A percentile compares a stretch with the other conserved stretches of the same genome.
Evolutionary conservation across 225 moss, liverwort and hornwort genomes (phyloP).

Genomic region (Straminergon stramineum): DNA sequence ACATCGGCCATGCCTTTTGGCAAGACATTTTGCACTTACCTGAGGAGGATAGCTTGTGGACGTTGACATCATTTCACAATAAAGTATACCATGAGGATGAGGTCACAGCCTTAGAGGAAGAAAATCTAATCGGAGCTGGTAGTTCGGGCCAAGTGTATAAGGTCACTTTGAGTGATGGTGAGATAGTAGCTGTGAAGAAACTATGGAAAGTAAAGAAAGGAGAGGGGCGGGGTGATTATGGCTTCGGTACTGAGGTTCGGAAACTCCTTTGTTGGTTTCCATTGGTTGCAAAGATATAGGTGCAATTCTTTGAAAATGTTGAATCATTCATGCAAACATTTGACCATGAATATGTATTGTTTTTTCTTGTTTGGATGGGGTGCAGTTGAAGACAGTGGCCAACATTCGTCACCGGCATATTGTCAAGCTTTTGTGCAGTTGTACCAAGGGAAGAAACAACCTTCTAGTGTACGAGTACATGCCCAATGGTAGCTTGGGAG

Average conservation of each 20-base stretch:
- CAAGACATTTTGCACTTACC: rapidly evolving
- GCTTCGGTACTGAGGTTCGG: background rate
- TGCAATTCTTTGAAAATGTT: background rate
- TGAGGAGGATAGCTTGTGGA: background rate
- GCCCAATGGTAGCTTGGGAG: background rate
- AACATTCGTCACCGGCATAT: background rate
- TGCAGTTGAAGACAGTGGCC: background rate
- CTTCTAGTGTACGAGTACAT: background rate
- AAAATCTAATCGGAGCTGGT: background rate
- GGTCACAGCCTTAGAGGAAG: background rate
- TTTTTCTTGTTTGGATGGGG: background rate
- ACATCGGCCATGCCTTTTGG: rapidly evolving
- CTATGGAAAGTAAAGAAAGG: background rate
- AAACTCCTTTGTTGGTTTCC: rapidly evolving
- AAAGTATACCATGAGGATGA: background rate
- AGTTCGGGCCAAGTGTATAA: background rate
- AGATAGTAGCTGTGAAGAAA: background rate
- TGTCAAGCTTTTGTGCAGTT: background rate
- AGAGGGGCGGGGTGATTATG: background rate
- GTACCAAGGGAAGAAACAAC: background rate
- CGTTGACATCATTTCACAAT: background rate
- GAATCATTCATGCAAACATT: rapidly evolving
- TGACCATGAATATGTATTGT: background rate
- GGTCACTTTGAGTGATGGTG: background rate
- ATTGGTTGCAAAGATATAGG: background rate